Conservation (phyloP, 306 rosid genomes). For the Delonix regia region DNA sequence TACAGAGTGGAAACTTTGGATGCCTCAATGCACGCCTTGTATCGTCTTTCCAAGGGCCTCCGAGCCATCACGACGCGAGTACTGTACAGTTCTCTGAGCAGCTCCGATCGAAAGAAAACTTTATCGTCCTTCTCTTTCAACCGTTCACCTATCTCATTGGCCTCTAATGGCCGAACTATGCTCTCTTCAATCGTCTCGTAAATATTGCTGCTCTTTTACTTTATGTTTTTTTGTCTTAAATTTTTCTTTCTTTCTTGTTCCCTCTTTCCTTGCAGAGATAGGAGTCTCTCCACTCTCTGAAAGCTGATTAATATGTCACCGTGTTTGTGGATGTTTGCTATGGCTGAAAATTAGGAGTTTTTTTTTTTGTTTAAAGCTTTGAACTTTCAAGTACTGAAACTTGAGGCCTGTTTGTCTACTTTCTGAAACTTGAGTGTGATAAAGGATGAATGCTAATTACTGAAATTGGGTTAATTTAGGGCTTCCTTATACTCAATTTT, state of each 20-base stretch:
- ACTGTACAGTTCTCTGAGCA: not conserved
- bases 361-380: not conserved
- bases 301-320: not conserved
- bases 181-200: conserved; percentile 20
- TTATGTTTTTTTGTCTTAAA: not conserved
- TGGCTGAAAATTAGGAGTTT: not conserved
- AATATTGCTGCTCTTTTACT: not conserved
- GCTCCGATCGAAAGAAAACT: not conserved
- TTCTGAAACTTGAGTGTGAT: not conserved
- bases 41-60: no score
- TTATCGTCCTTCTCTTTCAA: not conserved
- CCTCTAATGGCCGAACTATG: conserved; percentile 18
- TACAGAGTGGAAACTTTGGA: no score
- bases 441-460: not conserved
- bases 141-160: not conserved
- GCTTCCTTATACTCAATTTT: not conserved
- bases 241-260: not conserved
- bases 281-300: not conserved
- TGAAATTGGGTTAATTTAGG: not conserved
- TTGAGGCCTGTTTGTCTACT: not conserved
- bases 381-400: not conserved
- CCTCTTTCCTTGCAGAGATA: not conserved
- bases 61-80: not conserved
- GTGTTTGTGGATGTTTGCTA: not conserved
- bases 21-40: no score